Evolutionary conservation across 352 stramenopile genomes (phyloP).

Genomic region (Globisporangium radiosum): DNA sequence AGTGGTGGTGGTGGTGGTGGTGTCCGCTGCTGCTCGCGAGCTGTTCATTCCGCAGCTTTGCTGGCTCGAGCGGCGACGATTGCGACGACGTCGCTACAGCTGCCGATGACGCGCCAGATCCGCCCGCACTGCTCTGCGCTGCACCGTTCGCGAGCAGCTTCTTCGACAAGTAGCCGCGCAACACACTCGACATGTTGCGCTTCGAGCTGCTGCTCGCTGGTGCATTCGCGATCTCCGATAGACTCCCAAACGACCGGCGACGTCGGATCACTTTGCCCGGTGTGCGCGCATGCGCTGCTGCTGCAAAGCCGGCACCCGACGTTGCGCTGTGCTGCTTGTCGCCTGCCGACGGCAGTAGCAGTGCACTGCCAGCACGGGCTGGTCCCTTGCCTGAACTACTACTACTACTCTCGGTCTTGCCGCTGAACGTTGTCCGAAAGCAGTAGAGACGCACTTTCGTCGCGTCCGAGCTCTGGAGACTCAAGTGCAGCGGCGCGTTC

Average conservation of each 20-base stretch:
- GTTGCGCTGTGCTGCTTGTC: neutral
- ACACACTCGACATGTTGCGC: slow-evolving; percentile 28
- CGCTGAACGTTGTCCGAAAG: slow-evolving; percentile 37
- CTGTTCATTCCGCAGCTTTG: slow-evolving; percentile 14
- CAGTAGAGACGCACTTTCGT: slow-evolving; percentile 70
- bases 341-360: slow-evolving; percentile 5
- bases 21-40: neutral
- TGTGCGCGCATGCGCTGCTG: slow-evolving; percentile 10
- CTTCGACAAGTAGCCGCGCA: slow-evolving; percentile 57
- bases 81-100: neutral
- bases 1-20: neutral
- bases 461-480: slow-evolving; percentile 68
- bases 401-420: neutral
- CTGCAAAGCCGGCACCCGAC: neutral
- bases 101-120: neutral
- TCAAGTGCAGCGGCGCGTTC: slow-evolving; percentile 71
- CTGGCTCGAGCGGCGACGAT: slow-evolving; percentile 6
- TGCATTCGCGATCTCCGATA: slow-evolving; percentile 44
- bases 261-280: slow-evolving; percentile 42
- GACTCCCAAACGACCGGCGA: slow-evolving; percentile 63
- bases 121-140: neutral
- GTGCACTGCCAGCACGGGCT: neutral
- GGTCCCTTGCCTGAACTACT: neutral
- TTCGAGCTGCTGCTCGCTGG: slow-evolving; percentile 18
- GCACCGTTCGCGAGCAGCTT: slow-evolving; percentile 13